Percentiles rank a stretch among this genome's conserved stretches.
phyloP scores from a whole-genome alignment of 192 early-diverging fungal genomes.

The Allomyces macrogynus region DNA sequence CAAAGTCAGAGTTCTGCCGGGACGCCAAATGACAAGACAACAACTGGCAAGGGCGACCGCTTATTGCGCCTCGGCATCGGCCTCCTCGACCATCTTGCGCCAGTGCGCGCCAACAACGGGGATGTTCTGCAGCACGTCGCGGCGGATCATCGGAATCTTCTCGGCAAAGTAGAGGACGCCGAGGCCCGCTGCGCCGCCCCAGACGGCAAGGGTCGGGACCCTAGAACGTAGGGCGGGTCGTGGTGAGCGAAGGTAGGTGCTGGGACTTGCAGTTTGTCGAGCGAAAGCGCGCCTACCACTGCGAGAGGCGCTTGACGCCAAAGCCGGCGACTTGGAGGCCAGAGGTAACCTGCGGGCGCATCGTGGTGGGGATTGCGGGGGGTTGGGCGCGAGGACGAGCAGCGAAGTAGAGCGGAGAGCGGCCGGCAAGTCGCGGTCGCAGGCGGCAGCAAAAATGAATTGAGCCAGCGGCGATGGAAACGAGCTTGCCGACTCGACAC shows the following conservation, averaged over 20 bases:
- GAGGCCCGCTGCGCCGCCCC: conserved; percentile 17
- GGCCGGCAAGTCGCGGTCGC: too few relatives aligned
- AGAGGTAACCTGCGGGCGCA: neutral
- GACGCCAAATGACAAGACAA: neutral
- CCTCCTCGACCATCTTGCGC: conserved; percentile 7
- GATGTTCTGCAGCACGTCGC: conserved; percentile 15
- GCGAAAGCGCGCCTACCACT: neutral
- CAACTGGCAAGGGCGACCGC: neutral
- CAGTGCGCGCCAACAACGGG: conserved; percentile 17
- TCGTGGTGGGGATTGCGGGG: neutral
- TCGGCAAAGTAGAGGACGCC: conserved; percentile 11
- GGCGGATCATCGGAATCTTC: conserved; percentile 13
- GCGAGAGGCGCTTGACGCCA: neutral
- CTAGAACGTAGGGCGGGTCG: conserved; percentile 1
- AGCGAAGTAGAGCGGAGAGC: too few relatives aligned
- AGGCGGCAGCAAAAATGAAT: too few relatives aligned
- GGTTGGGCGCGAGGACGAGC: too few relatives aligned
- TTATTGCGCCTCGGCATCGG: neutral
- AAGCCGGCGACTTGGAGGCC: neutral
- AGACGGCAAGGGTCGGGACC: conserved; percentile 12
- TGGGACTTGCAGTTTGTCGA: too few relatives aligned
- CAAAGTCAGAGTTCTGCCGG: too few relatives aligned
- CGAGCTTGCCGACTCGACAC: too few relatives aligned
- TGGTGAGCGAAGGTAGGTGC: too few relatives aligned
- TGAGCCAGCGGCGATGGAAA: too few relatives aligned